These are phyloP conservation scores for Quercus variabilis DNA, from an alignment of 306 rosid genomes.

Conservation along the genomic window DNA sequence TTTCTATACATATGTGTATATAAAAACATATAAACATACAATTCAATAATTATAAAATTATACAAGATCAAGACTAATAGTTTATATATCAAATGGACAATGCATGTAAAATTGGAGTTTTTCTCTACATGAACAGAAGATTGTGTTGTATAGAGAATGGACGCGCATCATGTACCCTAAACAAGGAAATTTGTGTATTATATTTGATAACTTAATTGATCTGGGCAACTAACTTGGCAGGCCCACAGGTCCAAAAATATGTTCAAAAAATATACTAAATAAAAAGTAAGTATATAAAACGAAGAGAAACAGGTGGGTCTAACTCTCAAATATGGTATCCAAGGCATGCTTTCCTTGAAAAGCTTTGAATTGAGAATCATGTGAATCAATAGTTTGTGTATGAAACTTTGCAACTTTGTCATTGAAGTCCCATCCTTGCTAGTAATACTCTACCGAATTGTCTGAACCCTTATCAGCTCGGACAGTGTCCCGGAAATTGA, in stretches of 20 bases:
- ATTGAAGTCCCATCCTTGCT: not conserved
- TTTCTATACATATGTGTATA: too few relatives aligned
- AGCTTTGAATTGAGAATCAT: not conserved
- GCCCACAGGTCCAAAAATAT: not conserved
- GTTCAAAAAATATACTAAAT: not conserved
- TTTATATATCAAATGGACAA: too few relatives aligned
- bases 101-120: too few relatives aligned
- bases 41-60: too few relatives aligned
- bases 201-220: not conserved
- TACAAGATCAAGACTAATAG: too few relatives aligned
- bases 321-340: not conserved
- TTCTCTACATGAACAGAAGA: too few relatives aligned
- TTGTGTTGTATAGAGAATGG: too few relatives aligned
- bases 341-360: not conserved
- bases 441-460: constrained; percentile 36
- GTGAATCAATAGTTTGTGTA: not conserved
- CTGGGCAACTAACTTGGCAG: not conserved
- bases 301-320: not conserved
- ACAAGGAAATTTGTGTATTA: not conserved
- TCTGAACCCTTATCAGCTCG: not conserved
- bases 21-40: too few relatives aligned
- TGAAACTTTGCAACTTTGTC: not conserved
- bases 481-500: constrained; percentile 14
- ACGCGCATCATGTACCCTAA: not conserved
- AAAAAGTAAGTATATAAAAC: not conserved